Percentiles rank a stretch among this genome's conserved stretches.
phyloP scores from a whole-genome alignment of 306 rosid genomes.

The Gillenia trifoliata region DNA sequence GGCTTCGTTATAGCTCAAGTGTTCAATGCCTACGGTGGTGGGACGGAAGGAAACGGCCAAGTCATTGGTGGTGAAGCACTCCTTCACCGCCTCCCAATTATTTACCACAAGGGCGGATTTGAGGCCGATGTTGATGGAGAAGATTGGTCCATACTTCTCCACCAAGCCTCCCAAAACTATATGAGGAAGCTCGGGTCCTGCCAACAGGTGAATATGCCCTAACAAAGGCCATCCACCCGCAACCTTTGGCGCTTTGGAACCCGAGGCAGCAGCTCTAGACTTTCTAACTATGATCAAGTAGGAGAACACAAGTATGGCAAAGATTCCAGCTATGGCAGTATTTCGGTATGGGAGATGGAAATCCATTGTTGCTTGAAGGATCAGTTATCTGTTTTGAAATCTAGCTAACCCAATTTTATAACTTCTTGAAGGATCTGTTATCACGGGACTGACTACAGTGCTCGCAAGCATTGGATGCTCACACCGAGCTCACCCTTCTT shows the following conservation, averaged over 20 bases:
- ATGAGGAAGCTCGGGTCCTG: constrained; percentile 31
- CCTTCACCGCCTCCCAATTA: constrained; percentile 14
- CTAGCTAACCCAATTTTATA: too few species aligned
- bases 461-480: too few species aligned
- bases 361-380: constrained; percentile 9
- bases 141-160: constrained; percentile 26
- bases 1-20: constrained; percentile 21
- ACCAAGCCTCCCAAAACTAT: constrained; percentile 19
- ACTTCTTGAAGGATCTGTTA: too few species aligned
- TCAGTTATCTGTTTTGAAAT: too few species aligned
- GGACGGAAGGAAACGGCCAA: constrained; percentile 19
- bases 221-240: constrained; percentile 64
- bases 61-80: constrained; percentile 27
- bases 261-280: background rate
- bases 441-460: too few species aligned
- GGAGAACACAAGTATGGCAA: constrained; percentile 16
- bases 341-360: background rate
- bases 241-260: constrained; percentile 35
- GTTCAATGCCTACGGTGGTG: background rate
- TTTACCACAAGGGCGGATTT: constrained; percentile 7
- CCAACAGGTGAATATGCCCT: constrained; percentile 52
- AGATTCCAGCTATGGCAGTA: background rate
- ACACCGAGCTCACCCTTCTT: too few species aligned
- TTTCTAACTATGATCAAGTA: background rate
- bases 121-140: constrained; percentile 9